A percentile compares a stretch with the other conserved stretches of the same genome.
These are phyloP conservation scores for Curvularia lunata DNA, from an alignment of 2,329 filamentous ascomycete genomes.

Conservation along the genomic window DNA sequence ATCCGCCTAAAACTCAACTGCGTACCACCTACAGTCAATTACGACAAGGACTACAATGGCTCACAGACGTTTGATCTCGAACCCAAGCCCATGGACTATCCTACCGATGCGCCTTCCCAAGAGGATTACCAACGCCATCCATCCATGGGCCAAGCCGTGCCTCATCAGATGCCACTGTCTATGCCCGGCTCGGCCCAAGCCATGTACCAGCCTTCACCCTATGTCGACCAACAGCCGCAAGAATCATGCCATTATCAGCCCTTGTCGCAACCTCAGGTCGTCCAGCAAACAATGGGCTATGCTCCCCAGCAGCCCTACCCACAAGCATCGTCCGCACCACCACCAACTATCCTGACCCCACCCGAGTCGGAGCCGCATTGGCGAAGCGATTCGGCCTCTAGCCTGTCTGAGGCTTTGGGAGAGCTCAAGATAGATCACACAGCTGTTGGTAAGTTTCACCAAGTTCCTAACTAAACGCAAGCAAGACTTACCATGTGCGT, in stretches of 20 bases:
- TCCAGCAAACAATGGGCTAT: slow-evolving; percentile 45
- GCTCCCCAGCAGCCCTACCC: slow-evolving; percentile 44
- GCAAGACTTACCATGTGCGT: slow-evolving; percentile 20
- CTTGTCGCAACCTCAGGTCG: slow-evolving; percentile 43
- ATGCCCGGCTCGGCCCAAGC: slow-evolving; percentile 39
- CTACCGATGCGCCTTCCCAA: slow-evolving; percentile 47
- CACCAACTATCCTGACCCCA: slow-evolving; percentile 42
- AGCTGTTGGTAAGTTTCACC: slow-evolving; percentile 72
- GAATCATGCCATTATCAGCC: slow-evolving; percentile 47
- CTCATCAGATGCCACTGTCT: slow-evolving; percentile 38
- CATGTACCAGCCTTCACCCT: slow-evolving; percentile 48
- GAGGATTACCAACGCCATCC: slow-evolving; percentile 50
- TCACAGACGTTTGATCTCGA: slow-evolving; percentile 52
- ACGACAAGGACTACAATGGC: slow-evolving; percentile 65
- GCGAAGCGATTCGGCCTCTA: slow-evolving; percentile 59
- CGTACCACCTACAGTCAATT: slow-evolving; percentile 82
- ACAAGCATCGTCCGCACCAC: slow-evolving; percentile 34
- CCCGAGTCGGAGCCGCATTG: slow-evolving; percentile 59
- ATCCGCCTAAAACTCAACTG: slow-evolving; percentile 91
- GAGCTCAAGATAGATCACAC: slow-evolving; percentile 86
- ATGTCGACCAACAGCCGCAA: slow-evolving; percentile 42
- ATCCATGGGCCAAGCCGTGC: slow-evolving; percentile 39
- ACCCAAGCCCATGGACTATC: slow-evolving; percentile 49
- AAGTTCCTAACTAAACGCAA: neutral
- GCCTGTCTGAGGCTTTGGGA: slow-evolving; percentile 81